Conservation (phyloP, 495 filamentous ascomycete species). For the Hypoxylon intermedium region DNA sequence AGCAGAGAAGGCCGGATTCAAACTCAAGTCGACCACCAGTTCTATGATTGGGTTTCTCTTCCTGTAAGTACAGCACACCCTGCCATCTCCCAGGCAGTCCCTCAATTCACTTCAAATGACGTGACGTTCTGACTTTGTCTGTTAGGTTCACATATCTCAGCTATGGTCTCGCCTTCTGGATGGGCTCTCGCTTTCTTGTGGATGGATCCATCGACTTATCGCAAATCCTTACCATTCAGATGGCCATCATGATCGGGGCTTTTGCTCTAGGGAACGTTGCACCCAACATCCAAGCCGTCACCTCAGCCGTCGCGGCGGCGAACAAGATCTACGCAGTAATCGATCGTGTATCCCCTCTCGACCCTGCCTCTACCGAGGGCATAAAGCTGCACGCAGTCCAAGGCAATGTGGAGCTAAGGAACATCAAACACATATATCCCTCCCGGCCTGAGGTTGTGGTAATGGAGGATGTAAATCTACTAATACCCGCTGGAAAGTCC, state of each 20-base stretch:
- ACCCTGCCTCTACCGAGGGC: constrained; percentile 76
- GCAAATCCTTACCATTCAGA: constrained; percentile 76
- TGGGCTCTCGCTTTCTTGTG: constrained; percentile 82
- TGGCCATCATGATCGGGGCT: constrained; percentile 89
- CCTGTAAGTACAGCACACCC: no score
- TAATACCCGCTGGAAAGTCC: constrained; percentile 84
- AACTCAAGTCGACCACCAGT: constrained; percentile 70
- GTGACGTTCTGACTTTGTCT: no score
- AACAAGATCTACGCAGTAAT: constrained; percentile 92
- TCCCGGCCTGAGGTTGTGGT: constrained; percentile 88
- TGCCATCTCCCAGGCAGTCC: no score
- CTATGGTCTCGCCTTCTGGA: constrained; percentile 95
- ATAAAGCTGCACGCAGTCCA: constrained; percentile 71
- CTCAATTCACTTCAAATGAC: no score
- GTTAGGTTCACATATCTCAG: constrained; percentile 80
- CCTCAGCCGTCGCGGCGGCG: constrained; percentile 79
- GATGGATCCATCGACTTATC: constrained; percentile 63
- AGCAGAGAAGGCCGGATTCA: constrained; percentile 80
- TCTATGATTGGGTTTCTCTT: constrained; percentile 90
- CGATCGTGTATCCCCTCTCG: constrained; percentile 84
- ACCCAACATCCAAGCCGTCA: constrained; percentile 85
- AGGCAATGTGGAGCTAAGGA: constrained; percentile 80
- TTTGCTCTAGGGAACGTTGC: constrained; percentile 89
- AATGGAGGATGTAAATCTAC: constrained; percentile 79
- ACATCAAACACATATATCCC: constrained; percentile 92